Evolutionary conservation across 2,329 filamentous ascomycete genomes (phyloP), one percentile per base, ranked within the genome.

Genomic region (Plectosphaerella cucumerina): DNA sequence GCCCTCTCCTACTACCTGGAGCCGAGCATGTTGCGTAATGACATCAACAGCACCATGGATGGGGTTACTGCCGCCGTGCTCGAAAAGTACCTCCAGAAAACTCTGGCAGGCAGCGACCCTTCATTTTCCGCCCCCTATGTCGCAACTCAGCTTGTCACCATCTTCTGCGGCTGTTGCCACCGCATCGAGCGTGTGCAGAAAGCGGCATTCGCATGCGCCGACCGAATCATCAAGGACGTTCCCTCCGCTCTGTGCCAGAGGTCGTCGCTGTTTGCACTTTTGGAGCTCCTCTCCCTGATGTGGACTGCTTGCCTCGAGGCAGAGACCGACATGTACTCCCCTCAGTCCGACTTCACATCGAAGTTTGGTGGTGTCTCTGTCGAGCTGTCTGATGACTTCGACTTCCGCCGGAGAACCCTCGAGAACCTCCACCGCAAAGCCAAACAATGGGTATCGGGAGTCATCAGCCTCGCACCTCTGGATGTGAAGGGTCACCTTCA

Each of bases 401-500:
- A 80, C 3, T 87, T 94, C 64, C 84, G 95, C 49, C 86, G 86
- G 57, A 80, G 78, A 51, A 99, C 94, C 0, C 73, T 99, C 46
- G 85, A 90, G 53, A 80, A 78, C 18, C 80, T 99, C 26, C 84
- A 95, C 64, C 84, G 82, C 54, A 85, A 83, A 58, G 91, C 92
- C 33, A 89, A 84, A 58, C 70, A 69, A 4, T 99, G 94, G 94
- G 86, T 99, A 1, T 84, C 82, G 18, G 75, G 81, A 31, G 89
- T 90, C 8, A 84, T 97, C 59, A 86, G 89, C 58, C 81, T 96
- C 45, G 91, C 95, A 3, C 93, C 94, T 6, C 76, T 96, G 21
- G 93, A 99, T 67, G 85, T 97, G 53, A 99, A 99, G 70, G 94
- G 95, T 1, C 77, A 99, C 18, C 77, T 99, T 42, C 94, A 96